Conservation (phyloP, 331 rosid genomes). For the Spiraea crenata region DNA sequence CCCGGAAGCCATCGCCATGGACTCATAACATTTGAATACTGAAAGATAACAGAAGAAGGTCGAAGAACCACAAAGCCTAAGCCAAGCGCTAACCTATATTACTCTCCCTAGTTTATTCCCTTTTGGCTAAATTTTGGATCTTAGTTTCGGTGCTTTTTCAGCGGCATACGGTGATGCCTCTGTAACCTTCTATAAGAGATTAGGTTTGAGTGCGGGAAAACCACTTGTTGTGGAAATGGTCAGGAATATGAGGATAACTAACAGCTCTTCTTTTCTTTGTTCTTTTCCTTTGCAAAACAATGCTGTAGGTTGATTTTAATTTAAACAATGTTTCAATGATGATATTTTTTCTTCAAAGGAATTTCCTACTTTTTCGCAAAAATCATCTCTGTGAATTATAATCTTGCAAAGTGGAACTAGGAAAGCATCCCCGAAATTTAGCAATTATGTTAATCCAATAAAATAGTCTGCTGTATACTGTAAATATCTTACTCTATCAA, state of each 20-base stretch:
- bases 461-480: too few relatives aligned
- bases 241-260: not conserved
- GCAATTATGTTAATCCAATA: too few relatives aligned
- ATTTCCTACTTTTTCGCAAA: too few relatives aligned
- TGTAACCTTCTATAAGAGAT: not conserved
- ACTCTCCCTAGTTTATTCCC: not conserved
- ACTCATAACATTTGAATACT: slow-evolving; percentile 9
- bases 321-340: not conserved
- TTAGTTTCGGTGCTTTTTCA: not conserved
- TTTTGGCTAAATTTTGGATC: not conserved
- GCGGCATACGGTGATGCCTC: not conserved
- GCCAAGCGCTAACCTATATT: not conserved
- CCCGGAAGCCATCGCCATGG: slow-evolving; percentile 69
- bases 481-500: too few relatives aligned
- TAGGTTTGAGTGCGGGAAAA: slow-evolving; percentile 7
- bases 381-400: too few relatives aligned
- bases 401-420: too few relatives aligned
- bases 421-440: too few relatives aligned
- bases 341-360: too few relatives aligned
- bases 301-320: not conserved
- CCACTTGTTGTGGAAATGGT: not conserved
- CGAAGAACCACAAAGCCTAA: not conserved
- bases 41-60: not conserved
- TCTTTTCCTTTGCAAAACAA: not conserved
- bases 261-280: not conserved